Evolutionary conservation across 1,284 basidiomycete species (phyloP).

Genomic region (Sporisorium exsertum): DNA sequence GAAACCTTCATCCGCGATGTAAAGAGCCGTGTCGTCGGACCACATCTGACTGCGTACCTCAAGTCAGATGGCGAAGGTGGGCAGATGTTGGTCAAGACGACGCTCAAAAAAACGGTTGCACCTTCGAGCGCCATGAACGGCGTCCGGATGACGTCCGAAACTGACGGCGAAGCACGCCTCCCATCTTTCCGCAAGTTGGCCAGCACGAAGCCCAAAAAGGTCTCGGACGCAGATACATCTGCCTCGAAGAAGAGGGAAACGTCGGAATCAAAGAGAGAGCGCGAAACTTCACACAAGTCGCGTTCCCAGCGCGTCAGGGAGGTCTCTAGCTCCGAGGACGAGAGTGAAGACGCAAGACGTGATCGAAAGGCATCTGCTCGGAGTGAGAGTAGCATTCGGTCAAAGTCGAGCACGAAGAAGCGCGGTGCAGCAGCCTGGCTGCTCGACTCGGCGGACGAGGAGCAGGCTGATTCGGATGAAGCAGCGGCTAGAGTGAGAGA

Average conservation of each 20-base stretch:
- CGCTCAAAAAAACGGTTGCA: slow-evolving; percentile 21
- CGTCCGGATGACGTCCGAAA: background rate
- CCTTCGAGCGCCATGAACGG: slow-evolving; percentile 1
- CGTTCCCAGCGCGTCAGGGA: slow-evolving; percentile 10
- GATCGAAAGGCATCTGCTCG: background rate
- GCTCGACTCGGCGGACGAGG: slow-evolving; percentile 23
- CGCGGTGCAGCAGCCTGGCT: slow-evolving; percentile 29
- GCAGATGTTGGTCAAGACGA: slow-evolving; percentile 33
- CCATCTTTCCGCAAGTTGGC: slow-evolving; percentile 52
- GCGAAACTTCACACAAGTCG: slow-evolving; percentile 4
- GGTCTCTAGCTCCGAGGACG: slow-evolving; percentile 19
- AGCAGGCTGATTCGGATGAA: slow-evolving; percentile 30
- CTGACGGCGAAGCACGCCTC: slow-evolving; percentile 26
- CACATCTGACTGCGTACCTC: slow-evolving; percentile 75
- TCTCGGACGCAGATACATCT: background rate
- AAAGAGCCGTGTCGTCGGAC: slow-evolving; percentile 76
- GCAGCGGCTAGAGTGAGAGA: slow-evolving; percentile 15
- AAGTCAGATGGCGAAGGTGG: slow-evolving; percentile 71
- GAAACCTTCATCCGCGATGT: slow-evolving; percentile 78
- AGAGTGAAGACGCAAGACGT: slow-evolving; percentile 12
- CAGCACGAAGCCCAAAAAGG: slow-evolving; percentile 10
- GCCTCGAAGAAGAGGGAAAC: slow-evolving; percentile 14
- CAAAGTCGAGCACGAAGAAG: slow-evolving; percentile 23
- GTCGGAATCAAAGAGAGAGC: slow-evolving; percentile 3
- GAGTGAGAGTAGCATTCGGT: background rate